Conservation (phyloP, 306 rosid genomes). For the Senna siamea region DNA sequence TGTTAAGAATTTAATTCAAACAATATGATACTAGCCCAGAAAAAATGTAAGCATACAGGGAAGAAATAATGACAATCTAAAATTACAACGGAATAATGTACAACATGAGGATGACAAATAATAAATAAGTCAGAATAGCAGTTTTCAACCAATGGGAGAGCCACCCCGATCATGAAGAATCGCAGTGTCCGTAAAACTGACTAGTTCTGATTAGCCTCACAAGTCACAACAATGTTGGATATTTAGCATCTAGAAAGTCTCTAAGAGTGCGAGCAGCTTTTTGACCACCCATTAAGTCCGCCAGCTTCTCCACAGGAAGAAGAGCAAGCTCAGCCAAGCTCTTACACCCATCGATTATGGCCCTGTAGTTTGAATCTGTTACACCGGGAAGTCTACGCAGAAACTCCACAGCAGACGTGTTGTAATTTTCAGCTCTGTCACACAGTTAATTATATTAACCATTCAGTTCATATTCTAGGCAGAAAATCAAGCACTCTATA, state of each 20-base stretch:
- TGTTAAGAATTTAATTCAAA: background rate
- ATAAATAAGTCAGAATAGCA: conserved; percentile 21
- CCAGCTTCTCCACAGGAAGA: conserved; percentile 77
- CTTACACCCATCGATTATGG: conserved; percentile 85
- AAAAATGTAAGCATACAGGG: background rate
- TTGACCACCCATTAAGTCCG: conserved; percentile 86
- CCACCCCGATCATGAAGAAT: conserved; percentile 33
- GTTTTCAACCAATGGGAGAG: conserved; percentile 15
- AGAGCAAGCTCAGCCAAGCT: conserved; percentile 92
- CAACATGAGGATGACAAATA: conserved; percentile 8
- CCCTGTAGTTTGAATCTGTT: conserved; percentile 85
- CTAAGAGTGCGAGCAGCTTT: conserved; percentile 92
- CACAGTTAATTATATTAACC: background rate
- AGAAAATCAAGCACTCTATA: conserved; percentile 9
- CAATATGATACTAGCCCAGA: too few relatives aligned
- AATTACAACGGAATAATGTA: conserved; percentile 32
- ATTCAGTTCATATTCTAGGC: conserved; percentile 25
- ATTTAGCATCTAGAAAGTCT: conserved; percentile 95
- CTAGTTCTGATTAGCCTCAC: too few relatives aligned
- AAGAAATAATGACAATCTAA: conserved; percentile 19
- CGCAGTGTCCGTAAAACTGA: conserved; percentile 23
- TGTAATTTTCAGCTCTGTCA: conserved; percentile 92
- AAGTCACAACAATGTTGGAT: conserved; percentile 83
- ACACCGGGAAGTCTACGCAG: conserved; percentile 95
- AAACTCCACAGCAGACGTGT: conserved; percentile 91